Conservation (phyloP, 2,329 filamentous ascomycete species). For the Cercospora sojina region DNA sequence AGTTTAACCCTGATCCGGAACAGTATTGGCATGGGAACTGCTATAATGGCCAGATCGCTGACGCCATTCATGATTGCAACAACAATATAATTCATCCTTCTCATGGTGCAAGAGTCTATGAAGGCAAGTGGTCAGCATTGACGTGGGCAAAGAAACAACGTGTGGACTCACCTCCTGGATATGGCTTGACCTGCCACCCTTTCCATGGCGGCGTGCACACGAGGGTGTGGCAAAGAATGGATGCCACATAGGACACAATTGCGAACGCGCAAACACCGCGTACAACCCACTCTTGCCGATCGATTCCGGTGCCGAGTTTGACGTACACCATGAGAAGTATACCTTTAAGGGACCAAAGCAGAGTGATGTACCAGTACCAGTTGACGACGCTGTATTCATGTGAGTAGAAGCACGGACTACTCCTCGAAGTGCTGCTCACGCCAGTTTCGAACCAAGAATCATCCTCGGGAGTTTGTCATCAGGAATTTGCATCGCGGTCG, state of each 20-base stretch:
- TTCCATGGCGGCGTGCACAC: conserved; percentile 34
- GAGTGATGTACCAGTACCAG: conserved; percentile 40
- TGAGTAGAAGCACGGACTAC: conserved; percentile 3
- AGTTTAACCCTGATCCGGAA: conserved; percentile 50
- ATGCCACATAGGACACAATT: conserved; percentile 32
- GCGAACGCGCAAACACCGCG: conserved; percentile 30
- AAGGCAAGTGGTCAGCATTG: background rate
- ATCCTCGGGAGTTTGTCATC: conserved; percentile 29
- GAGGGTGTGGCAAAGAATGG: conserved; percentile 35
- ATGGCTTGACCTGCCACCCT: conserved; percentile 39
- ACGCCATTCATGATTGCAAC: conserved; percentile 61
- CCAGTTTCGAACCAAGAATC: conserved; percentile 35
- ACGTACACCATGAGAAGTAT: conserved; percentile 38
- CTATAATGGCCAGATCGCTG: conserved; percentile 60
- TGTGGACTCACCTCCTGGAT: conserved; percentile 11
- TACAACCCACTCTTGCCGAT: conserved; percentile 32
- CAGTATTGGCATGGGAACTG: conserved; percentile 57
- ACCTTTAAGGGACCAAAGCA: conserved; percentile 38
- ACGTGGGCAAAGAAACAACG: background rate
- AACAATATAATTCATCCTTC: conserved; percentile 56
- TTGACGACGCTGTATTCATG: conserved; percentile 25
- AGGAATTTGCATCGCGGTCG: conserved; percentile 33
- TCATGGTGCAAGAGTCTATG: conserved; percentile 29
- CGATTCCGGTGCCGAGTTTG: conserved; percentile 33
- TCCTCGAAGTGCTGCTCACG: background rate